Conservation (phyloP, 495 filamentous ascomycete genomes). For the Lasiosphaeris hirsuta region DNA sequence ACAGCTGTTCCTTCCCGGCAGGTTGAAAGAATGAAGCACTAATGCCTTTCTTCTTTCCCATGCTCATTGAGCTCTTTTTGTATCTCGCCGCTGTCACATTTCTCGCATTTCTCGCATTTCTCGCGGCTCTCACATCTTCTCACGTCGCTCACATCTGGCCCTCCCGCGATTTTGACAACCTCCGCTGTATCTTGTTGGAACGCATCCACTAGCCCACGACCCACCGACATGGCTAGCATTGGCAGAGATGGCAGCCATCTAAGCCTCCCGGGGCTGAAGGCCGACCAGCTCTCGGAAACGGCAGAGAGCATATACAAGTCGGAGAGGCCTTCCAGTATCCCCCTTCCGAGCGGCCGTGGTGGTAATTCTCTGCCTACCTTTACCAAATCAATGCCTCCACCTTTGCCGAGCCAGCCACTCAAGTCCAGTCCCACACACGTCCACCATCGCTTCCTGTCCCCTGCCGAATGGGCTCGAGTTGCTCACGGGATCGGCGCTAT, state of each 20-base stretch:
- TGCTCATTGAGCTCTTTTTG: too few species aligned
- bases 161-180: too few species aligned
- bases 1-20: too few species aligned
- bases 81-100: too few species aligned
- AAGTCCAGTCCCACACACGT: slow-evolving; percentile 1
- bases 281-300: slow-evolving; percentile 12
- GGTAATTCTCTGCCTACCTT: neutral
- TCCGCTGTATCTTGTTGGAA: too few species aligned
- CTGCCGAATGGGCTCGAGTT: slow-evolving; percentile 43
- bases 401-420: neutral
- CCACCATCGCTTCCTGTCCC: slow-evolving; percentile 36
- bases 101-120: too few species aligned
- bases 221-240: slow-evolving; percentile 15
- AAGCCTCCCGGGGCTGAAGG: slow-evolving; percentile 15
- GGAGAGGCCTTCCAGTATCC: slow-evolving; percentile 24
- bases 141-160: too few species aligned
- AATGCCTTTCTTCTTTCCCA: too few species aligned
- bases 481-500: slow-evolving; percentile 46
- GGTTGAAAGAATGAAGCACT: too few species aligned
- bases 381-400: slow-evolving; percentile 5
- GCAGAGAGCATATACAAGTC: slow-evolving; percentile 25
- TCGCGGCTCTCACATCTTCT: too few species aligned
- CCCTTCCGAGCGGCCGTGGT: slow-evolving; percentile 14
- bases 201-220: neutral
- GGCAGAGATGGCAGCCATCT: slow-evolving; percentile 12